These are phyloP conservation scores for Penicillium sp. DNA, from an alignment of 2,329 filamentous ascomycete genomes.

Conservation along the genomic window DNA sequence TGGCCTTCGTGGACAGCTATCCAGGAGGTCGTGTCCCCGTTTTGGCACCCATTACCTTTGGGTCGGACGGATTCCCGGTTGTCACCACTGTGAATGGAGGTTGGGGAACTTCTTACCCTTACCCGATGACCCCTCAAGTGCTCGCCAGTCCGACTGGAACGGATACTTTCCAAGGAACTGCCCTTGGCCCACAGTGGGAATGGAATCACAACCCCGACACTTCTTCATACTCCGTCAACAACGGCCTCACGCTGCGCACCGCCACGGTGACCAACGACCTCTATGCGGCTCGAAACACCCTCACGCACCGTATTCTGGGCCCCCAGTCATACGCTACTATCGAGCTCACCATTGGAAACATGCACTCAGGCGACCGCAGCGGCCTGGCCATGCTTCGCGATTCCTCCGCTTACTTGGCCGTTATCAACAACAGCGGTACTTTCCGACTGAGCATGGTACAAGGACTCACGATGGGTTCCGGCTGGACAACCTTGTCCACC, in stretches of 20 bases:
- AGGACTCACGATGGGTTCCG: slow-evolving; percentile 42
- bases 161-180: slow-evolving; percentile 52
- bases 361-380: slow-evolving; percentile 57
- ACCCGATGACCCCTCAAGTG: slow-evolving; percentile 38
- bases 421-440: slow-evolving; percentile 45
- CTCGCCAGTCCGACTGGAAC: slow-evolving; percentile 43
- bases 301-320: slow-evolving; percentile 48
- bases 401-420: slow-evolving; percentile 56
- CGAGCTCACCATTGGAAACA: slow-evolving; percentile 52
- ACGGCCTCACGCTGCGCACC: slow-evolving; percentile 54
- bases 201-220: slow-evolving; percentile 66
- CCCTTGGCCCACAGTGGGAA: slow-evolving; percentile 57
- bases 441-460: slow-evolving; percentile 43
- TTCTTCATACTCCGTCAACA: slow-evolving; percentile 49
- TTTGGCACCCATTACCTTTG: slow-evolving; percentile 59
- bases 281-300: slow-evolving; percentile 47
- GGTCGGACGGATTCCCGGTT: slow-evolving; percentile 56
- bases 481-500: slow-evolving; percentile 38
- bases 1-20: slow-evolving; percentile 60
- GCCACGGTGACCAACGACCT: slow-evolving; percentile 59
- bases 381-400: slow-evolving; percentile 61
- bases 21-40: slow-evolving; percentile 62
- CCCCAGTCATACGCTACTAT: slow-evolving; percentile 54
- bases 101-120: slow-evolving; percentile 49
- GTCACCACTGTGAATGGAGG: slow-evolving; percentile 49